Evolutionary conservation across 2,329 filamentous ascomycete species (phyloP), one percentile per base, ranked within the genome.

Genomic region (Trichoderma brevicompactum): DNA sequence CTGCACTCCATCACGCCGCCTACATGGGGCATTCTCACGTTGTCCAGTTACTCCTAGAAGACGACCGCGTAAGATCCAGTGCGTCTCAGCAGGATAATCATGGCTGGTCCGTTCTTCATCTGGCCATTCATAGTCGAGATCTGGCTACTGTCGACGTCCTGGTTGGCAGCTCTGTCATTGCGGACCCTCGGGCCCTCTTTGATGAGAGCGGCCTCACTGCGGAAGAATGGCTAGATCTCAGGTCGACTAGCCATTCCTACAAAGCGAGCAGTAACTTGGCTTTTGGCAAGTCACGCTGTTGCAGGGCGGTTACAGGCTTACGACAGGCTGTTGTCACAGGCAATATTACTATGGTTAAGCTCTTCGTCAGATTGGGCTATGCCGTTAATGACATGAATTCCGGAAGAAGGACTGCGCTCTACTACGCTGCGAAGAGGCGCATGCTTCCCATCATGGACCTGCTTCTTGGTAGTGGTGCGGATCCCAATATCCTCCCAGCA

Each of bases 41-140:
- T 49, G 34, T 59, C 56, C 32, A 59, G 5, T 38, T 23, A 5
- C 56, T 59, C 13, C 6, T 59, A 7, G 13, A 9, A 40, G 17
- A 59, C 13, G 56, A 17, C 17, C 43, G 34, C 5, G 56, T 49
- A 8, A 59, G 17, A 49, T 59, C 56, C 2, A 49, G 13, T n/a
- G 56, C 3, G 5, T 40, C 43, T 23, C 56, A 59, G 44, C 56
- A 59, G 44, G 56, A 59, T 49, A 59, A 59, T 13, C 56, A 59
- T 40, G 56, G 56, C 56, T 59, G 56, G 56, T 59, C 56, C 17
- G 56, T 40, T 49, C 56, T 59, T 28, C 56, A 59, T 12, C 43
- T 59, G 34, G 56, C 56, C 17, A 23, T 49, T 5, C 56, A 59
- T 6, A 59, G 34, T 32, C 56, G 56, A 49, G 44, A 59, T 13